Conservation (phyloP, 176 grass and related monocot species). For the Rhipidocladum racemiflorum region DNA sequence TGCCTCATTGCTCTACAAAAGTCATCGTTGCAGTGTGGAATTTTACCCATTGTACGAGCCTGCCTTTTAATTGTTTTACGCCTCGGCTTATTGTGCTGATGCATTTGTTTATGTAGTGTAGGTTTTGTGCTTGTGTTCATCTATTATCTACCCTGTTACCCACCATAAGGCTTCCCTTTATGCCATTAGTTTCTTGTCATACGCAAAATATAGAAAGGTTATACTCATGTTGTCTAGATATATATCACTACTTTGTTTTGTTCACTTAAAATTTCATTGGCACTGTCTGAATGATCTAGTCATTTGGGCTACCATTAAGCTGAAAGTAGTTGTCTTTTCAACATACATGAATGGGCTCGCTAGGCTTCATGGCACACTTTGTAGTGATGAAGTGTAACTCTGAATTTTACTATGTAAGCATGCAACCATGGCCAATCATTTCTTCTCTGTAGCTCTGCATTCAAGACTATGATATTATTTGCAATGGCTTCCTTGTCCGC, state of each 20-base stretch:
- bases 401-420: neutral
- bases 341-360: neutral
- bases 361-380: neutral
- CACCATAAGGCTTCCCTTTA: neutral
- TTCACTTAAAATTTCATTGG: neutral
- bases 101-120: neutral
- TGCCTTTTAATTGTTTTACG: neutral
- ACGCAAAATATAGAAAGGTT: neutral
- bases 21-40: neutral
- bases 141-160: neutral
- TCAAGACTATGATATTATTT: neutral
- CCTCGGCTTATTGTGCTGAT: neutral
- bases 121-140: slow-evolving; percentile 9
- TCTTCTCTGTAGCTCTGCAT: neutral
- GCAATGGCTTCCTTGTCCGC: neutral
- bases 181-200: neutral
- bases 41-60: neutral
- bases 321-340: neutral
- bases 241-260: neutral
- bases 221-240: neutral
- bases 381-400: neutral
- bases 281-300: neutral
- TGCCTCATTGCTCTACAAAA: neutral
- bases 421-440: neutral
- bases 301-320: neutral